Evolutionary conservation across 2,329 filamentous ascomycete species (phyloP).

Genomic region (Talaromyces sp.): DNA sequence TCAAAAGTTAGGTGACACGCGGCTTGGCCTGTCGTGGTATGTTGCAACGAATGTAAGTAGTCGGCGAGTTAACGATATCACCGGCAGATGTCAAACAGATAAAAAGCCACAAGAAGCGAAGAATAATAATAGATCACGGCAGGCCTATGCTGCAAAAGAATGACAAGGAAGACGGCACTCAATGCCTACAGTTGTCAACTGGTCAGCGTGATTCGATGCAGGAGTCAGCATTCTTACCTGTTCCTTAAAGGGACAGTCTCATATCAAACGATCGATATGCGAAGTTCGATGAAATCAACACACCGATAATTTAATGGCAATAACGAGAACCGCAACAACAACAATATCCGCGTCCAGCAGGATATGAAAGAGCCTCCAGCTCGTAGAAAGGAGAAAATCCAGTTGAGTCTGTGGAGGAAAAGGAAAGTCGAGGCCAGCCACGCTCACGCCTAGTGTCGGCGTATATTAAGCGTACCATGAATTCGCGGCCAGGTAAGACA

Average conservation of each 20-base stretch:
- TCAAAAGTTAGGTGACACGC: background rate
- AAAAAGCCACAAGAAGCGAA: background rate
- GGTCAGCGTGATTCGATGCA: background rate
- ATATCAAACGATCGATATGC: constrained; percentile 9
- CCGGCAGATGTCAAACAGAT: background rate
- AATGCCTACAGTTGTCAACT: constrained; percentile 18
- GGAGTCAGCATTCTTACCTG: constrained; percentile 11
- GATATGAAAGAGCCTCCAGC: constrained; percentile 22
- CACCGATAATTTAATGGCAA: background rate
- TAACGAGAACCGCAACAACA: background rate
- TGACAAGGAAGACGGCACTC: constrained; percentile 19
- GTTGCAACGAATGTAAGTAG: background rate
- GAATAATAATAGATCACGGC: constrained; percentile 7
- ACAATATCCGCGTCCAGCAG: constrained; percentile 18
- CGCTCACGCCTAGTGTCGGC: background rate
- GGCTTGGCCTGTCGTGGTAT: constrained; percentile 1
- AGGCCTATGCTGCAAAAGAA: constrained; percentile 17
- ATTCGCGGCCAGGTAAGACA: constrained; percentile 1
- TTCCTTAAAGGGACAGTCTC: constrained; percentile 4
- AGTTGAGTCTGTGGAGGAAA: constrained; percentile 6
- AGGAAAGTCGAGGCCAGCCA: constrained; percentile 5
- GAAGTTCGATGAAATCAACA: background rate
- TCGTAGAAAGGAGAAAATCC: constrained; percentile 15
- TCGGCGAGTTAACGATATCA: background rate
- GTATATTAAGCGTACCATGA: constrained; percentile 13